Percentiles rank a stretch among this genome's conserved stretches.
phyloP scores from a whole-genome alignment of 352 stramenopile genomes.

The Phytopythium oedochilum region DNA sequence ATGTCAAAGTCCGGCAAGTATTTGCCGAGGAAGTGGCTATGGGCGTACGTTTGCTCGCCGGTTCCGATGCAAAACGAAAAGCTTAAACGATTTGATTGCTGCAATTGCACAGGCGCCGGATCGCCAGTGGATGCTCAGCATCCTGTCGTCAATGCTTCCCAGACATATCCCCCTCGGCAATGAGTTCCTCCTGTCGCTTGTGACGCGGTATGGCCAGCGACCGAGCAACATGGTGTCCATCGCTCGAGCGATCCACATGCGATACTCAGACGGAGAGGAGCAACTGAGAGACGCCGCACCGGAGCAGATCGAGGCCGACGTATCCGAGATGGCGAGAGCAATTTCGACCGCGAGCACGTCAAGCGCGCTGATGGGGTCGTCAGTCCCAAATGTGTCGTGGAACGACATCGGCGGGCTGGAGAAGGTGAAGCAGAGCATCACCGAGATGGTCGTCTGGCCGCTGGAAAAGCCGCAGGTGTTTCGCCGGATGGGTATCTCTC shows the following conservation, averaged over 20 bases:
- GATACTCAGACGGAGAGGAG: neutral
- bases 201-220: constrained; percentile 72
- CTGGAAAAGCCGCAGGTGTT: constrained; percentile 80
- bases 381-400: constrained; percentile 63
- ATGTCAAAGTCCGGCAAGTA: constrained; percentile 61
- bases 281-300: neutral
- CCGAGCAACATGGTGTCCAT: constrained; percentile 68
- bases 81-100: too few species aligned
- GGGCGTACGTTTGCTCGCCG: constrained; percentile 47
- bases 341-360: constrained; percentile 32
- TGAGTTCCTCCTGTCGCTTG: constrained; percentile 50
- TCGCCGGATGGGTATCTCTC: constrained; percentile 72
- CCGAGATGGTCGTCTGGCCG: constrained; percentile 87
- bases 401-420: constrained; percentile 69
- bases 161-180: constrained; percentile 20
- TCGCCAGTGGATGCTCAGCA: constrained; percentile 42
- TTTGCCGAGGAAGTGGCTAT: constrained; percentile 76
- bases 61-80: too few species aligned
- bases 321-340: constrained; percentile 38
- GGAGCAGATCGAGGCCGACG: constrained; percentile 29
- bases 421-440: constrained; percentile 64
- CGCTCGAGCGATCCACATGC: constrained; percentile 28
- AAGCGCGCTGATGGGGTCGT: constrained; percentile 32
- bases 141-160: constrained; percentile 45
- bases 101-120: constrained; percentile 39